Evolutionary conservation across 1,139 yeast species (phyloP).

Genomic region (Suhomyces chickasaworum): DNA sequence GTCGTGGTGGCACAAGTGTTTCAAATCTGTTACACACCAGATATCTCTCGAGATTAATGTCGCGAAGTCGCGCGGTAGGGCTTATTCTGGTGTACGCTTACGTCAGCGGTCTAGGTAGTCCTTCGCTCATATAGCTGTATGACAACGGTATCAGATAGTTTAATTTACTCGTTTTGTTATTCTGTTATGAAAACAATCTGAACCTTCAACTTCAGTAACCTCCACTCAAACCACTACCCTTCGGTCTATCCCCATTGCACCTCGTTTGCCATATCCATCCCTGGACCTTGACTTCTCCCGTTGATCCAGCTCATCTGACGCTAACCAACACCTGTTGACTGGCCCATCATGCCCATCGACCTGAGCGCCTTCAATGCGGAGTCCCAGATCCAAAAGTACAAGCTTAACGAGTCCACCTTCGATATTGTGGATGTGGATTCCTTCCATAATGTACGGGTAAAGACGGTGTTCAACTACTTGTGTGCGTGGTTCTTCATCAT

Average conservation of each 20-base stretch:
- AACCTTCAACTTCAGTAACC: neutral
- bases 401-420: conserved; percentile 45
- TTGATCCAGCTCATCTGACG: neutral
- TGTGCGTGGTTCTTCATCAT: conserved; percentile 53
- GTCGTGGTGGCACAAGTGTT: neutral
- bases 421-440: conserved; percentile 42
- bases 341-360: conserved; percentile 6
- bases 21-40: neutral
- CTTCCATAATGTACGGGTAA: conserved; percentile 56
- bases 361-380: conserved; percentile 19
- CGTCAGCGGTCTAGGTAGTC: neutral
- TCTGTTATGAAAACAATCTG: neutral
- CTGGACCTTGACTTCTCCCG: neutral
- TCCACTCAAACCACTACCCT: neutral
- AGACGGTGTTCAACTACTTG: conserved; percentile 58
- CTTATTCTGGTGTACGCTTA: too few relatives aligned
- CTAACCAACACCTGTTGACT: neutral
- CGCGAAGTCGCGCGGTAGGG: neutral
- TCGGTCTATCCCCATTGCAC: neutral
- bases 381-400: conserved; percentile 31
- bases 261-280: neutral
- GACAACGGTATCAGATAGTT: neutral
- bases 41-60: neutral
- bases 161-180: neutral
- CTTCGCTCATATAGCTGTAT: neutral